A percentile compares a stretch with the other conserved stretches of the same genome.
Conservation (phyloP, 2,329 filamentous ascomycete genomes). For the Alternaria brassicicola region DNA sequence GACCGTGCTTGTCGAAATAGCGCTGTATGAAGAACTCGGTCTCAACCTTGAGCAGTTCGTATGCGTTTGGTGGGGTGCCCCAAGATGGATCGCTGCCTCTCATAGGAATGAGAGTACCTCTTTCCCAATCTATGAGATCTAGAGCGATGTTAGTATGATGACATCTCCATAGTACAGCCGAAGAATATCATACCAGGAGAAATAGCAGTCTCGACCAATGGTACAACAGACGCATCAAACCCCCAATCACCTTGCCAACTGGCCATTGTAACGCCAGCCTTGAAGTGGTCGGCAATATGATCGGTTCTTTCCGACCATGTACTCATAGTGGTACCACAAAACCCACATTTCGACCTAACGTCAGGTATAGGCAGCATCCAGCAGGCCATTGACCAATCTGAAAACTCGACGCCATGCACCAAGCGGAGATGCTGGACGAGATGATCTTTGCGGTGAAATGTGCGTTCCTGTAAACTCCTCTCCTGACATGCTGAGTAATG, state of each 20-base stretch:
- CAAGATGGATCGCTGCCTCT: conserved; percentile 28
- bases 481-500: conserved; percentile 31
- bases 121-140: conserved; percentile 33
- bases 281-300: conserved; percentile 38
- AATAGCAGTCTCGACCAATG: conserved; percentile 28
- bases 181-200: conserved; percentile 22
- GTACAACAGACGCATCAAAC: conserved; percentile 20
- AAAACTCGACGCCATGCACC: conserved; percentile 29
- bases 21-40: conserved; percentile 30
- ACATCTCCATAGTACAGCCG: fast-evolving
- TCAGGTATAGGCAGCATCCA: conserved; percentile 35
- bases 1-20: conserved; percentile 26
- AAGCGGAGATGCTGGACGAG: conserved; percentile 35
- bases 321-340: conserved; percentile 27
- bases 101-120: conserved; percentile 28
- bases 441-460: conserved; percentile 40
- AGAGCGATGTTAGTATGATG: not conserved
- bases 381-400: conserved; percentile 43
- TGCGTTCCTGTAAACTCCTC: conserved; percentile 30
- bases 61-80: conserved; percentile 32
- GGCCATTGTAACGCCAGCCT: conserved; percentile 30
- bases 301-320: conserved; percentile 33
- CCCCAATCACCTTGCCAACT: conserved; percentile 39
- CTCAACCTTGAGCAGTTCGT: conserved; percentile 36
- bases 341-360: conserved; percentile 32